Conservation (phyloP, 2,329 filamentous ascomycete species). For the Thelonectria discophora region DNA sequence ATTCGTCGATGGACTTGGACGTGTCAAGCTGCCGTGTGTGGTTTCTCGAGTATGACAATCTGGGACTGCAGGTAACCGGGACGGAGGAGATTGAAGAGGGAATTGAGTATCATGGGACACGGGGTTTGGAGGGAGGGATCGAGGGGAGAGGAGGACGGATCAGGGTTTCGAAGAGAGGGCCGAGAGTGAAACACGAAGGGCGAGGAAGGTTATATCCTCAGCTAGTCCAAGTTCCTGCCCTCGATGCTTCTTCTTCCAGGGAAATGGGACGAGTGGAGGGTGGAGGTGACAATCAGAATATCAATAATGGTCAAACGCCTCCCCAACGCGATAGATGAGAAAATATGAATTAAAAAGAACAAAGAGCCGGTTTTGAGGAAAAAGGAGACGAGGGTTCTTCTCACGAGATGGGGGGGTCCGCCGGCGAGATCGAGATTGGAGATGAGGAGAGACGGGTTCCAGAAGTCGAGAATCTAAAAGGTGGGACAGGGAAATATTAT, state of each 20-base stretch:
- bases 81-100: conserved; percentile 8
- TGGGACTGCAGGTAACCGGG: conserved; percentile 13
- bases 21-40: conserved; percentile 1
- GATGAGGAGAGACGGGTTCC: background rate
- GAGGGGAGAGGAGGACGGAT: background rate
- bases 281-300: background rate
- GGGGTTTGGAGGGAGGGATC: background rate
- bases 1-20: conserved; percentile 9
- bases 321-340: background rate
- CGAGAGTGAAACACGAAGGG: too few relatives aligned
- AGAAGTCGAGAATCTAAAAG: background rate
- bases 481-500: conserved; percentile 8
- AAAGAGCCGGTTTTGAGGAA: background rate
- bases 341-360: background rate
- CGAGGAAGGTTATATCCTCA: background rate
- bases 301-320: background rate
- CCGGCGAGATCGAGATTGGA: background rate
- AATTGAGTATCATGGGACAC: conserved; percentile 7
- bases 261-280: too few relatives aligned
- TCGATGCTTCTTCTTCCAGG: too few relatives aligned
- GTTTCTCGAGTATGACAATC: background rate
- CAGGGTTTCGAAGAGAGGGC: background rate
- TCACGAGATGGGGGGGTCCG: background rate
- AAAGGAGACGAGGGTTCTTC: background rate
- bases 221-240: background rate